Conservation (phyloP, 495 filamentous ascomycete species). For the Aspergillus cristatus region DNA sequence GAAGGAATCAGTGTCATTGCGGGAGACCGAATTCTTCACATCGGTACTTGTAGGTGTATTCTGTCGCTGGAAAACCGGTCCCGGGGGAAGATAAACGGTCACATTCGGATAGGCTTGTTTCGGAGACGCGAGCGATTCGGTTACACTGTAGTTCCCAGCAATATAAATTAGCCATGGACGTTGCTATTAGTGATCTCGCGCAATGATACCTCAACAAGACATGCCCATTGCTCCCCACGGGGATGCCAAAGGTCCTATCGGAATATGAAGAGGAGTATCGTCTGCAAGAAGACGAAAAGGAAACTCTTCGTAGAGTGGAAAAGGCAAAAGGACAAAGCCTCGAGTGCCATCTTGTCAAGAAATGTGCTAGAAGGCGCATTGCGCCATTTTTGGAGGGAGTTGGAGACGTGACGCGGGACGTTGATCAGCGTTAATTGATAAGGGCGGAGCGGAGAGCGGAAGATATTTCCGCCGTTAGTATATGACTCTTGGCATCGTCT, state of each 20-base stretch:
- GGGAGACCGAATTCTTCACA: too few species aligned
- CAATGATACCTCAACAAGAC: constrained; percentile 24
- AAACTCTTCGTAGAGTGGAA: background rate
- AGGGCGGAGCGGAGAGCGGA: background rate
- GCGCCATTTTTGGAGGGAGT: constrained; percentile 1
- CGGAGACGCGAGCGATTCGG: constrained; percentile 9
- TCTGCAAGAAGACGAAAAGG: background rate
- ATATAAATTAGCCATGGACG: too few species aligned
- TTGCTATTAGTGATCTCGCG: background rate
- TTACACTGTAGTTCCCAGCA: constrained; percentile 12
- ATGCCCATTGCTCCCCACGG: constrained; percentile 26
- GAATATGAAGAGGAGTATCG: background rate
- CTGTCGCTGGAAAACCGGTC: constrained; percentile 20
- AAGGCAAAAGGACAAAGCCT: too few species aligned
- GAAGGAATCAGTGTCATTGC: constrained; percentile 12
- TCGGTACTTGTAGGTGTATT: constrained; percentile 20
- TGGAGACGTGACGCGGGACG: background rate
- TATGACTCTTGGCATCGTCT: too few species aligned
- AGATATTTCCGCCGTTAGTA: too few species aligned
- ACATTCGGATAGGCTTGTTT: constrained; percentile 13
- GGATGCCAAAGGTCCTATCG: constrained; percentile 7
- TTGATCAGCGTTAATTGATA: background rate
- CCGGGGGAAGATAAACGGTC: constrained; percentile 29
- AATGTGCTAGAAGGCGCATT: constrained; percentile 1
- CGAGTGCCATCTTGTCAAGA: background rate